A percentile compares a stretch with the other conserved stretches of the same genome.
These are phyloP conservation scores for Saturnispora saitoi DNA, from an alignment of 805 yeast species.

Conservation along the genomic window DNA sequence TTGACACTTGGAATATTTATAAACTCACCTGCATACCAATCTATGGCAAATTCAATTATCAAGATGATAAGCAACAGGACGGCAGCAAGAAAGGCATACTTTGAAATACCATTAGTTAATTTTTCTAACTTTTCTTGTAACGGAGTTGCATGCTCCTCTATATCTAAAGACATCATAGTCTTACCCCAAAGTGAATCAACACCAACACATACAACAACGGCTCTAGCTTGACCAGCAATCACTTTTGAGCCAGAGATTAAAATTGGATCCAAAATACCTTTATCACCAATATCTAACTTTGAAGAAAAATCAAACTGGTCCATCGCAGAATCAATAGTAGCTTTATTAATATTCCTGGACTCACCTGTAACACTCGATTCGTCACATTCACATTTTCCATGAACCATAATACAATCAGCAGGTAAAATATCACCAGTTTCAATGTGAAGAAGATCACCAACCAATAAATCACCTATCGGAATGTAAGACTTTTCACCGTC, in stretches of 20 bases:
- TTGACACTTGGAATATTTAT: constrained; percentile 46
- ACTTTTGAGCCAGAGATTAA: constrained; percentile 88
- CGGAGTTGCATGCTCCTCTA: constrained; percentile 83
- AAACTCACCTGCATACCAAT: constrained; percentile 17
- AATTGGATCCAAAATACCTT: constrained; percentile 60
- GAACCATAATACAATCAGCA: constrained; percentile 70
- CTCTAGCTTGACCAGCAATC: constrained; percentile 77
- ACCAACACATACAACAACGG: constrained; percentile 87
- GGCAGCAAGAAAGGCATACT: constrained; percentile 85
- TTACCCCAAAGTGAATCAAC: constrained; percentile 82
- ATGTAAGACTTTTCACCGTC: constrained; percentile 59
- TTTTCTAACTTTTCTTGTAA: constrained; percentile 71
- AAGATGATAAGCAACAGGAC: constrained; percentile 70
- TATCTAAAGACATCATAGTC: constrained; percentile 77
- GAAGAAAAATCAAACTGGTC: constrained; percentile 18
- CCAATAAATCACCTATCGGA: constrained; percentile 66
- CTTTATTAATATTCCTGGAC: constrained; percentile 69
- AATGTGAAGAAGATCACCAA: constrained; percentile 74
- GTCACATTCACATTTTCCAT: constrained; percentile 79
- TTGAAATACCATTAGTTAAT: constrained; percentile 91
- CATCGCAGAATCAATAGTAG: constrained; percentile 41
- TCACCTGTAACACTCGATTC: constrained; percentile 95
- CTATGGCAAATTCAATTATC: constrained; percentile 51
- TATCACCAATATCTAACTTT: constrained; percentile 32
- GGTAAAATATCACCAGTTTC: constrained; percentile 95